Base-by-base conservation (phyloP, 75 land plant genomes). In the Cunninghamia lanceolata region DNA sequence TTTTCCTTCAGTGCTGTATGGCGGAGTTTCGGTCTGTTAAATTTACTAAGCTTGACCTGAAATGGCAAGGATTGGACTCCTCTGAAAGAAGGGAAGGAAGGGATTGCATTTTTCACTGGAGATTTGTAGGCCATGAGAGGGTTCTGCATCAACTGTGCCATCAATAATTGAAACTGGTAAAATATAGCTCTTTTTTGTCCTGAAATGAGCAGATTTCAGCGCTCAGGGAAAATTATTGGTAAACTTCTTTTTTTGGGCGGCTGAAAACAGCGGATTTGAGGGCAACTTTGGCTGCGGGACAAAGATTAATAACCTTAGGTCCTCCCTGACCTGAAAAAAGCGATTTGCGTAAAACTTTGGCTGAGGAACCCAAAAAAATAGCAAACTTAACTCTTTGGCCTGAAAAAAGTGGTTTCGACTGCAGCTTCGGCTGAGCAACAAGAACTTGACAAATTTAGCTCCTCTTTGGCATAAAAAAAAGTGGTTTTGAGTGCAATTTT, bases 131-230 rank as follows among this genome's bases (percentile, higher is more conserved):
- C 59, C 8, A 19, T 53, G 14, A 83, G 38, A 39, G 66, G 15
- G 42, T 83, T 83, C 36, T 83, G 84, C 84, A 83, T n/a, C 84
- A 83, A 10, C 66, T 83, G 84, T 10, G 84, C 66, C 84, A 83
- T 83, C 9, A 43, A 25, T 1, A 70, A 70, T 32, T 10, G 32
- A 70, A 32, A 73, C 2, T 73, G 15, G 4, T 32, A 34, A n/a
- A 73, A 32, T 14, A 13, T 14, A 73, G 4, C 9, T 73, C 36
- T 73, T 34, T 11, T 32, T 3, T 9, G 75, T 34, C 16, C 68
- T 32, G 36, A 32, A 34, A 73, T 11, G 0, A 3, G 15, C 75
- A 13, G 75, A 73, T 73, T 73, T 13, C n/a, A 63, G 68, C 28
- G 36, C 36, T 9, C 1, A 34, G 3, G 28, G 3, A 32, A 3